Evolutionary conservation across 1,284 basidiomycete genomes (phyloP), one percentile per base, ranked within the genome.

Genomic region (Cryptococcus wingfieldii): DNA sequence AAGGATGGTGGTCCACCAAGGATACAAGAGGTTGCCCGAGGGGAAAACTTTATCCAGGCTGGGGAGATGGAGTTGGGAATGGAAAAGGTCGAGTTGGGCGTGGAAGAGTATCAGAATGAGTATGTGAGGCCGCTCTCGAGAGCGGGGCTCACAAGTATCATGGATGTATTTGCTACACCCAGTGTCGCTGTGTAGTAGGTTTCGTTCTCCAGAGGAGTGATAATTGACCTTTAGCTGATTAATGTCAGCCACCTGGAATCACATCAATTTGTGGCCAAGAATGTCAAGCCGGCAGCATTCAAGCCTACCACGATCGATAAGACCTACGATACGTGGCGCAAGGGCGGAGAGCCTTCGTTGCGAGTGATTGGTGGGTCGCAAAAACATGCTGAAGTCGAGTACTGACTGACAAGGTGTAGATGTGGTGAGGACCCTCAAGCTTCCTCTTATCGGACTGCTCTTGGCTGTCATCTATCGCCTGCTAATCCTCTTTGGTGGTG

Each of bases 1-100:
- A 38, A 48, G 2, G 72, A 66, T 50, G 64, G 72, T 50, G 5
- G 31, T 1, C 1, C 31, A 8, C 31, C 31, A 6, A 34, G 31
- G 3, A 10, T 34, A 34, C 65, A 67, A n/a, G 75, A 77, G 43
- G 67, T 75, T 1, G 59, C 71, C 34, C 59, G 77, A 34, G 76
- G 74, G 4, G 77, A 78, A 62, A 74, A 74, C 13, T 78, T 78
- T 54, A 64, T 78, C 1, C 68, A 73, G 45, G 76, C 72, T n/a
- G 72, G 67, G 4, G 75, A 77, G 50, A 61, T 72, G 38, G 74
- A 74, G 51, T 51, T 65, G 9, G 74, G 71, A 9, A 67, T 67
- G 12, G 71, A 77, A 50, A 64, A 66, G 31, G 59, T 77, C 10
- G 49, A 65, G 28, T 71, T 74, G 41, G 74, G 70, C 16, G 67